These are phyloP conservation scores for Cytospora leucostoma DNA, from an alignment of 2,329 filamentous ascomycete genomes.

Conservation along the genomic window DNA sequence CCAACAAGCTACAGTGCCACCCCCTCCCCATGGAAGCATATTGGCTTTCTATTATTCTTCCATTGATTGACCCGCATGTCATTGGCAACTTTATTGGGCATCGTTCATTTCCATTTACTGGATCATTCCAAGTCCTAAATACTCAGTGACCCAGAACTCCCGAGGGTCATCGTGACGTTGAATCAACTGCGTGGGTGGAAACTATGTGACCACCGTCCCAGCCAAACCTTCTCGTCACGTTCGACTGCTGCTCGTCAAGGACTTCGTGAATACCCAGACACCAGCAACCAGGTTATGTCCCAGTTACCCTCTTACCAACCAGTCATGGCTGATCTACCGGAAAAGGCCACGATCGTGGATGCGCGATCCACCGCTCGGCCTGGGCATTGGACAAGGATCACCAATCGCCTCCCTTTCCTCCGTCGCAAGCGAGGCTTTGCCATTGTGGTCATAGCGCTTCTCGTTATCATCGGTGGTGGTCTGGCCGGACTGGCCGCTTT, in stretches of 20 bases:
- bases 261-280: neutral
- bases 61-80: neutral
- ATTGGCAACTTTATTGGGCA: neutral
- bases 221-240: neutral
- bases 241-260: constrained; percentile 3
- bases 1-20: neutral
- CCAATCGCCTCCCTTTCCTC: constrained; percentile 36
- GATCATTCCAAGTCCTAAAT: too few relatives aligned
- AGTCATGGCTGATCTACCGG: neutral
- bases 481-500: constrained; percentile 40
- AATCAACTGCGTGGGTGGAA: neutral
- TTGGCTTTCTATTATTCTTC: neutral
- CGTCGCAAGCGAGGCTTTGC: constrained; percentile 36
- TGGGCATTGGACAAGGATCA: constrained; percentile 28
- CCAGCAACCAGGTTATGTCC: constrained; percentile 9
- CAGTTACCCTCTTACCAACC: constrained; percentile 15
- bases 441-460: constrained; percentile 31
- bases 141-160: neutral
- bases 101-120: neutral
- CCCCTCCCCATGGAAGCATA: neutral
- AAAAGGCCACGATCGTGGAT: constrained; percentile 27
- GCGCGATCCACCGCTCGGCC: neutral
- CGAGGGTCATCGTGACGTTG: neutral
- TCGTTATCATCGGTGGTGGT: constrained; percentile 41
- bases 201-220: constrained; percentile 10